phyloP scores from a whole-genome alignment of 2,329 filamentous ascomycete genomes.

The Neofusicoccum sp. region DNA sequence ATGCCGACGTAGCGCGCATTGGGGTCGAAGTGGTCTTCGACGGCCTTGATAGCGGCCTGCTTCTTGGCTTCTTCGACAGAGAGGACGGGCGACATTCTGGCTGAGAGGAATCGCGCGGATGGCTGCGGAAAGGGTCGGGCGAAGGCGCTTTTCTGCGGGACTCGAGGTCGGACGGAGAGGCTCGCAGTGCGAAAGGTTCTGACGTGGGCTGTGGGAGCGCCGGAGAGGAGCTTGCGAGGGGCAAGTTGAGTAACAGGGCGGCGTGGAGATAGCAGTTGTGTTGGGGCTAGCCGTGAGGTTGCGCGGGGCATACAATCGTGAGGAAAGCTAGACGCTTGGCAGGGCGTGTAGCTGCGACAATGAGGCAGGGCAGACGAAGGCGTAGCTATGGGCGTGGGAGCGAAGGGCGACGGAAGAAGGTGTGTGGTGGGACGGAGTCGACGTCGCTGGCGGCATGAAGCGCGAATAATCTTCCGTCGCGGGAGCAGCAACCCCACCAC shows the following conservation, averaged over 20 bases:
- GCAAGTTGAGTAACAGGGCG: neutral
- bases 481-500: constrained; percentile 9
- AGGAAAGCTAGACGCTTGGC: neutral
- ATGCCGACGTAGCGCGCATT: constrained; percentile 69
- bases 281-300: constrained; percentile 1
- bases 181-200: neutral
- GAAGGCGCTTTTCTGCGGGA: neutral
- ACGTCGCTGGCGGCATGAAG: constrained; percentile 12
- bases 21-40: constrained; percentile 66
- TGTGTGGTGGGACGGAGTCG: constrained; percentile 4
- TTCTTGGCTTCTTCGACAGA: constrained; percentile 70
- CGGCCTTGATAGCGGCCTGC: constrained; percentile 70
- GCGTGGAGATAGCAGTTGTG: neutral
- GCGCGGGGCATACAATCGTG: constrained; percentile 15
- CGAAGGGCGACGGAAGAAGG: neutral
- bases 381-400: neutral
- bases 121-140: neutral
- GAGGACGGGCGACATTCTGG: constrained; percentile 12
- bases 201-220: neutral
- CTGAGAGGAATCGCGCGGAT: constrained; percentile 2
- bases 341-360: neutral
- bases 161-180: neutral
- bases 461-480: constrained; percentile 16
- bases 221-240: neutral
- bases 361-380: neutral